Evolutionary conservation across 345 rosid species (phyloP), one percentile per base, ranked within the genome.

Genomic region (Crucihimalaya himalaica): DNA sequence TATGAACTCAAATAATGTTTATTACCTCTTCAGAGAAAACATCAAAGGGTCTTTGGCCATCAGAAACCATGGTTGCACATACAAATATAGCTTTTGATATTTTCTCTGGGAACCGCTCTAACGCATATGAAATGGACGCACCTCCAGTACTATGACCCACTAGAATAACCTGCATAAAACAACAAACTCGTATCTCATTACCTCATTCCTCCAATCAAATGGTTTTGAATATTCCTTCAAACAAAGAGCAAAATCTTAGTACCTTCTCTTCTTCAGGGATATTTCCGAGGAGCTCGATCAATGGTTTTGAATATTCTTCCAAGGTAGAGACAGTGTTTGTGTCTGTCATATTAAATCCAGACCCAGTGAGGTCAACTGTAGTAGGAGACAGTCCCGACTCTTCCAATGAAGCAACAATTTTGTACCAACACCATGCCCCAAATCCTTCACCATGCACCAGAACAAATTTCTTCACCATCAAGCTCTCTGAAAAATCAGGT

Each of bases 371-470:
- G 83, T 91, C 97, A 12, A 94, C 27, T 14, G 97, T 92, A 18
- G 80, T 71, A 14, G 98, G 92, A 68, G 74, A 78, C 58, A 89
- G 82, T 52, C 97, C 92, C 5, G 81, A 89, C 84, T 94, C 98
- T 83, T 94, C 97, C 77, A 91, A 70, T 29, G 82, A 84, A 71
- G 93, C 87, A 72, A 94, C 80, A 5, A 88, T 86, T 79, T 94
- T 91, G 80, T 94, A 94, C 98, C 98, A 94, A 83, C 97, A 91
- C 98, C 98, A 94, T 18, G 98, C 98, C 47, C 98, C 98, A 83
- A 89, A 94, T 0, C 98, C 98, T 82, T 88, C 98, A 75, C 98
- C 98, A 11, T 94, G 97, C 60, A 94, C 80, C 65, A 94, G 52
- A 15, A 94, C 79, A 14, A 91, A 63, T 63, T 81, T 94, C 78